These are phyloP conservation scores for Fusarium illudens DNA, from an alignment of 2,329 filamentous ascomycete genomes.

Conservation along the genomic window DNA sequence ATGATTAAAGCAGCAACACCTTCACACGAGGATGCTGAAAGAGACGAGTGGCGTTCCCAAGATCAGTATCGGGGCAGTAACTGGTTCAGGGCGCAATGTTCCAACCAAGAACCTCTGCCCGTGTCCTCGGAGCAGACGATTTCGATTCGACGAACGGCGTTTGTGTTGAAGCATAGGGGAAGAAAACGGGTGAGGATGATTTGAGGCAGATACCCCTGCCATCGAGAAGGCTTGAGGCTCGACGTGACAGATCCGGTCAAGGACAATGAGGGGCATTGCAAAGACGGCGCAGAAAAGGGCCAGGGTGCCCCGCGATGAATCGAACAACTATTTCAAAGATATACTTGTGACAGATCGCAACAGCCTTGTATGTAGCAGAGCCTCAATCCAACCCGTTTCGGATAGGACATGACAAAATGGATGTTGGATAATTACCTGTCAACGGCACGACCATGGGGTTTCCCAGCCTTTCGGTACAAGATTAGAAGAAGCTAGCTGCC, in stretches of 20 bases:
- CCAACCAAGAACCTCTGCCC: background rate
- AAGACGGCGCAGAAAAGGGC: constrained; percentile 9
- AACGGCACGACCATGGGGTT: background rate
- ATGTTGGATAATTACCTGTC: background rate
- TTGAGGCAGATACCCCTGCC: constrained; percentile 34
- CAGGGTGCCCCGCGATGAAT: constrained; percentile 23
- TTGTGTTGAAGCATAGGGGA: constrained; percentile 24
- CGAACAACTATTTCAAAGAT: constrained; percentile 28
- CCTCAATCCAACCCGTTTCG: background rate
- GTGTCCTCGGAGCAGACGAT: background rate
- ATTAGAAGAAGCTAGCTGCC: background rate
- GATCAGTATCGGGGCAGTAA: background rate
- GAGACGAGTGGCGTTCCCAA: background rate
- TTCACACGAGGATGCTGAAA: constrained; percentile 11
- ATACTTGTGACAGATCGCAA: constrained; percentile 2
- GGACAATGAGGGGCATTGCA: constrained; percentile 8
- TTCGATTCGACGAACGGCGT: constrained; percentile 16
- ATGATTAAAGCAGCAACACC: constrained; percentile 18
- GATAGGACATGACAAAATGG: background rate
- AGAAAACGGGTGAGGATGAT: constrained; percentile 27
- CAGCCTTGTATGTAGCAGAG: constrained; percentile 20
- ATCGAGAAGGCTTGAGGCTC: constrained; percentile 26
- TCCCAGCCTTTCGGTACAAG: background rate
- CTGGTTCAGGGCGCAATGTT: constrained; percentile 11
- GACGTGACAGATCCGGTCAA: constrained; percentile 23